Conservation (phyloP, 2,329 filamentous ascomycete species). For the Paecilomyces variotii region DNA sequence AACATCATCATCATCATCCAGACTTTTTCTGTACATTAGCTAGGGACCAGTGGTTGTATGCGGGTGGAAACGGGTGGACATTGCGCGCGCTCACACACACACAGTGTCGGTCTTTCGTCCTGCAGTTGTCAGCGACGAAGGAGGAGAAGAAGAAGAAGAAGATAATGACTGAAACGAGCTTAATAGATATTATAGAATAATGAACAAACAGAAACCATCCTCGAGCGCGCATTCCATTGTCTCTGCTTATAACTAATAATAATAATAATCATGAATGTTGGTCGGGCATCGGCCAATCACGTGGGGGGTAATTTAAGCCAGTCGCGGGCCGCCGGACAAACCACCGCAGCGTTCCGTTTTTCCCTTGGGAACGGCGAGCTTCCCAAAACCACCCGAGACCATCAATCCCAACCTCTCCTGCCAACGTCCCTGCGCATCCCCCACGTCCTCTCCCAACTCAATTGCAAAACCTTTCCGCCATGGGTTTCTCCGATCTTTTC, state of each 20-base stretch:
- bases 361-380: constrained; percentile 25
- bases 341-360: constrained; percentile 29
- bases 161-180: neutral
- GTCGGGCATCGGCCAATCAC: constrained; percentile 29
- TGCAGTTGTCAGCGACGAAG: neutral
- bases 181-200: neutral
- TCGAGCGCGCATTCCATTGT: neutral
- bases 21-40: neutral
- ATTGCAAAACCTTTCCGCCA: constrained; percentile 30
- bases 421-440: constrained; percentile 7
- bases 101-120: neutral
- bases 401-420: constrained; percentile 21
- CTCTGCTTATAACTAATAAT: neutral
- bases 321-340: constrained; percentile 27
- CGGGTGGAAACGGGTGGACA: neutral
- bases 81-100: neutral
- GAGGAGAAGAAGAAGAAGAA: neutral
- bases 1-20: neutral
- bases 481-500: constrained; percentile 59
- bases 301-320: constrained; percentile 27
- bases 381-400: constrained; percentile 28
- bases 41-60: neutral
- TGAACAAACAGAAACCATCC: neutral
- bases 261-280: neutral
- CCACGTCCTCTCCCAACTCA: constrained; percentile 17